These are phyloP conservation scores for Extremus antarcticus DNA, from an alignment of 495 filamentous ascomycete genomes.

Conservation along the genomic window DNA sequence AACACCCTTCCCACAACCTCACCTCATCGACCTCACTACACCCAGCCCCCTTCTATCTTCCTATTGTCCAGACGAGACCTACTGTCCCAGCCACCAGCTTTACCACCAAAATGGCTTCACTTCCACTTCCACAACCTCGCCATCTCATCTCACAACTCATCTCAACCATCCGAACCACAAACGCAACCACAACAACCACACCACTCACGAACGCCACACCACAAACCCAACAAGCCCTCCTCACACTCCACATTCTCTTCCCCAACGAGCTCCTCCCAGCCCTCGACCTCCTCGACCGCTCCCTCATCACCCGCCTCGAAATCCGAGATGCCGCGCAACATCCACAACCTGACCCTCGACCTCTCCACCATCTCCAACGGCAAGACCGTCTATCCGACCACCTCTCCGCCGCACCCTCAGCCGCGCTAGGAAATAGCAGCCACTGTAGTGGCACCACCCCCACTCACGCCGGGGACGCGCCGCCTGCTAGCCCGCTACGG, in stretches of 20 bases:
- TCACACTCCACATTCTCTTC: conserved; percentile 56
- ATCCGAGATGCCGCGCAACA: neutral
- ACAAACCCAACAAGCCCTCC: conserved; percentile 32
- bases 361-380: conserved; percentile 21
- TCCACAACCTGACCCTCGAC: conserved; percentile 20
- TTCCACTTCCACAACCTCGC: neutral
- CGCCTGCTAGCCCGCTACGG: too few species aligned
- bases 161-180: neutral
- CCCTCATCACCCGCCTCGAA: conserved; percentile 44
- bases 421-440: neutral
- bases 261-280: conserved; percentile 56
- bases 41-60: neutral
- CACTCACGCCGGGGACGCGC: too few species aligned
- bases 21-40: neutral
- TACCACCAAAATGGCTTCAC: neutral
- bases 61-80: neutral
- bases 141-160: conserved; percentile 4
- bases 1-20: neutral
- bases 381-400: neutral
- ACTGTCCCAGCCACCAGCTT: neutral
- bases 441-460: neutral
- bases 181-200: neutral
- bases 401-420: neutral
- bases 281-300: conserved; percentile 69
- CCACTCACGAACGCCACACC: conserved; percentile 4